Conservation (phyloP, 2,329 filamentous ascomycete genomes). For the Grosmannia huntii region DNA sequence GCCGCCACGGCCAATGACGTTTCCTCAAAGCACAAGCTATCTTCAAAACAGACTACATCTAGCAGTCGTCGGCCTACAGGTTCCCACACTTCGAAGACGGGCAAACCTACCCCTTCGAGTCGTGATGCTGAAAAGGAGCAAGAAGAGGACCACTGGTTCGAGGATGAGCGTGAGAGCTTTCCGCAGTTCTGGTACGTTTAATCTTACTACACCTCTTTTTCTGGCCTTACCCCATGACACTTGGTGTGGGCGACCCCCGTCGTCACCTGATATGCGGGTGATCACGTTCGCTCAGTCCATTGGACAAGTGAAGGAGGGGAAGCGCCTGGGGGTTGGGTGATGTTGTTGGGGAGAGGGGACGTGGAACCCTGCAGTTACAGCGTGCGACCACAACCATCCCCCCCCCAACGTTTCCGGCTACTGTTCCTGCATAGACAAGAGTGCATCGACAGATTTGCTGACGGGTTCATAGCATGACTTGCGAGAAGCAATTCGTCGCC, state of each 20-base stretch:
- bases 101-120: constrained; percentile 26
- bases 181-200: constrained; percentile 51
- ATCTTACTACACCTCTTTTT: constrained; percentile 10
- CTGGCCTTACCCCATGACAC: constrained; percentile 5
- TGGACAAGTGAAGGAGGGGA: constrained; percentile 13
- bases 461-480: constrained; percentile 41
- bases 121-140: constrained; percentile 38
- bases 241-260: constrained; percentile 8
- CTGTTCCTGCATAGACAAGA: constrained; percentile 9
- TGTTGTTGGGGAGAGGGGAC: not conserved
- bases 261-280: constrained; percentile 19
- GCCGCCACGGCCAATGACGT: constrained; percentile 30
- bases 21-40: constrained; percentile 28
- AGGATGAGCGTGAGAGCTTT: constrained; percentile 50
- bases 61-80: constrained; percentile 16
- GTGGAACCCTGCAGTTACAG: not conserved
- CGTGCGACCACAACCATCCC: not conserved
- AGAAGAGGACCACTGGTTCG: constrained; percentile 36
- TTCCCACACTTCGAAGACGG: constrained; percentile 28
- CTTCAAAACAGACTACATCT: constrained; percentile 24
- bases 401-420: not conserved
- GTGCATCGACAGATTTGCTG: constrained; percentile 16
- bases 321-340: constrained; percentile 3
- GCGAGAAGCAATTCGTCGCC: constrained; percentile 53
- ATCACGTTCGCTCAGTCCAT: constrained; percentile 11